A percentile compares a stretch with the other conserved stretches of the same genome.
phyloP scores from a whole-genome alignment of 2,329 filamentous ascomycete species.

The Gnomoniopsis sp. region DNA sequence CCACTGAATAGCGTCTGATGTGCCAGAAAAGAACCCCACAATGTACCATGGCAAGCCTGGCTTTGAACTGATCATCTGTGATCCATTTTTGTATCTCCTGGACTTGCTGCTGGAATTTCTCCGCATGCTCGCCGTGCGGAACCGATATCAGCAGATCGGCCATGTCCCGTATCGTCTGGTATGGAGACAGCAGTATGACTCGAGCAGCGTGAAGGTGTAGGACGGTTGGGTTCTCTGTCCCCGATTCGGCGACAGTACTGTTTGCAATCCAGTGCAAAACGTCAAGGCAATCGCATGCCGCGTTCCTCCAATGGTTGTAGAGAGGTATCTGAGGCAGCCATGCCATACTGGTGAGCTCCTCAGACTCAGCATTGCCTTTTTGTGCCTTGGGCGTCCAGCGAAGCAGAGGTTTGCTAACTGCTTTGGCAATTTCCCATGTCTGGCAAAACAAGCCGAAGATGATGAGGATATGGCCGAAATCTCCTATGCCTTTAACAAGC shows the following conservation, averaged over 20 bases:
- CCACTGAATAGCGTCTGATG: conserved; percentile 38
- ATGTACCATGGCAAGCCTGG: conserved; percentile 40
- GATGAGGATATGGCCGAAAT: conserved; percentile 5
- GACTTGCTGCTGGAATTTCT: conserved; percentile 32
- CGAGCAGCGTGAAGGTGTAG: conserved; percentile 54
- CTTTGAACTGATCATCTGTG: conserved; percentile 36
- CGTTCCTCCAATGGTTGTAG: conserved; percentile 37
- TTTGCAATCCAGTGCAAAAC: conserved; percentile 58
- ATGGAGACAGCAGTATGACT: conserved; percentile 48
- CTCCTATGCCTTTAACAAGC: conserved; percentile 1
- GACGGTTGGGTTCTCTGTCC: conserved; percentile 51
- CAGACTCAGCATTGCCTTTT: conserved; percentile 9
- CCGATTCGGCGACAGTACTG: conserved; percentile 44
- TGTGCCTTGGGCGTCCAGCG: conserved; percentile 12
- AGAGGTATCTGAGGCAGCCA: conserved; percentile 10
- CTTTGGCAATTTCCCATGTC: conserved; percentile 6
- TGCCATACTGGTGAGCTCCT: neutral
- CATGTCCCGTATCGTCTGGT: conserved; percentile 40
- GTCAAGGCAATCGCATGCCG: conserved; percentile 46
- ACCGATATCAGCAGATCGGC: conserved; percentile 31
- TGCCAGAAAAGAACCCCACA: conserved; percentile 44
- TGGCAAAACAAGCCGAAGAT: conserved; percentile 9
- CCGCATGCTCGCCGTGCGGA: conserved; percentile 23
- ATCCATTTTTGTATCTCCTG: conserved; percentile 22
- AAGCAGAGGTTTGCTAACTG: conserved; percentile 3